Evolutionary conservation across 768 basidiomycete genomes (phyloP), one percentile per base, ranked within the genome.

Genomic region (Amanita fuliginea): DNA sequence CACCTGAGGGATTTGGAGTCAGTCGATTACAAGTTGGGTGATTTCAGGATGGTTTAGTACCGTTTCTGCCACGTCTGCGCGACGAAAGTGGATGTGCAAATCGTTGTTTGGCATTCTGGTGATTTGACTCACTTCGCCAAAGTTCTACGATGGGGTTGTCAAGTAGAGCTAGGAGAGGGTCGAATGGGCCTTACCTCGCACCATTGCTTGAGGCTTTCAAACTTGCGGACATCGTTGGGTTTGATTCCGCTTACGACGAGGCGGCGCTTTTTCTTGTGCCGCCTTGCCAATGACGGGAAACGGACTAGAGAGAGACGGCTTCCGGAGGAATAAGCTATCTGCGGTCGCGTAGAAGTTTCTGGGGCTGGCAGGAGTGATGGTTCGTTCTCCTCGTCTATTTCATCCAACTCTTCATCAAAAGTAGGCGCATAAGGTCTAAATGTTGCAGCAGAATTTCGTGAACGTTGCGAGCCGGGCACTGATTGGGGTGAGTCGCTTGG

Each of bases 1-100:
- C 2, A 87, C 85, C 85, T 87, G 43, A 28, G 35, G 44, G 55
- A 28, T 28, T 16, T 28, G 13, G n/a, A 16, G 11, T 47, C 24
- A 37, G 34, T 11, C 16, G 10, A 33, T 51, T 46, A 47, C 39
- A 21, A 30, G 42, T 14, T 28, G 30, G 16, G 13, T 13, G 40
- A 32, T 6, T 26, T 39, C 43, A 42, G 32, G 35, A 42, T 45
- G 70, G 81, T 22, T 60, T n/a, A n/a, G n/a, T n/a, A 87, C 86
- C 6, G 83, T 88, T 54, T 88, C 86, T 18, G 86, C 86, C 8
- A 89, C 86, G 51, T 88, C 86, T 44, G 81, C 72, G 47, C 76
- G 78, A 42, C 77, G 74, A 58, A 87, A 89, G 57, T 82, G 78
- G 43, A 89, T 72, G 57, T 86, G 80, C n/a, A 88, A 64, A 62